A percentile compares a stretch with the other conserved stretches of the same genome.
Conservation (phyloP, 345 rosid genomes). For the Psidium guajava region DNA sequence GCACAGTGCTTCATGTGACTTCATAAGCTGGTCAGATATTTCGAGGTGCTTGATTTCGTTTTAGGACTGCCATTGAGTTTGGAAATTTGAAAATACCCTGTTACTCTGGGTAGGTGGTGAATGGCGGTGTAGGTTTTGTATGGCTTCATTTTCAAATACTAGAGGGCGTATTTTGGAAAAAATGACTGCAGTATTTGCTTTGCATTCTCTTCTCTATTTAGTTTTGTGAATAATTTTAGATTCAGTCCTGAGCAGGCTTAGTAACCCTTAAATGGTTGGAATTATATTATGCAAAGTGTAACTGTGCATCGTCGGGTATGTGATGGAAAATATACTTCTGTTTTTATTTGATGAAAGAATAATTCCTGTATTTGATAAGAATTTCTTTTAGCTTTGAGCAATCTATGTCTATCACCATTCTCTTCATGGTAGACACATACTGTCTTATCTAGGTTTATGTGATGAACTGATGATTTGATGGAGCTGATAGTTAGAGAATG, state of each 20-base stretch:
- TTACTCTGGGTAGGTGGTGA: neutral
- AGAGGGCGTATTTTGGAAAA: neutral
- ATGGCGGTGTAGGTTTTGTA: neutral
- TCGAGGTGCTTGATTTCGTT: neutral
- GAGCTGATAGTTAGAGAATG: neutral
- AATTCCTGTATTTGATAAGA: neutral
- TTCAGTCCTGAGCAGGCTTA: neutral
- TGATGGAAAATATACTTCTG: neutral
- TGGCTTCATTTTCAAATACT: neutral
- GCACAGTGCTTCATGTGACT: neutral
- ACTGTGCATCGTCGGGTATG: neutral
- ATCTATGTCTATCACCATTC: neutral
- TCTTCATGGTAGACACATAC: neutral
- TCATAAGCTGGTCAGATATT: neutral
- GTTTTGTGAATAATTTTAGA: neutral
- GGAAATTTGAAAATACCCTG: neutral
- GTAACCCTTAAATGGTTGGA: neutral
- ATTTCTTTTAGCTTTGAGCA: neutral
- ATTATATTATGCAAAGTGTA: neutral
- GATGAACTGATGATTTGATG: neutral
- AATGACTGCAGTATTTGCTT: neutral
- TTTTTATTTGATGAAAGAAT: neutral
- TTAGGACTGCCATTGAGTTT: neutral
- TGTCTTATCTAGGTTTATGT: neutral
- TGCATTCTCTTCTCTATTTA: neutral